Conservation (phyloP, 2,329 filamentous ascomycete species). For the Diaporthe velutina region DNA sequence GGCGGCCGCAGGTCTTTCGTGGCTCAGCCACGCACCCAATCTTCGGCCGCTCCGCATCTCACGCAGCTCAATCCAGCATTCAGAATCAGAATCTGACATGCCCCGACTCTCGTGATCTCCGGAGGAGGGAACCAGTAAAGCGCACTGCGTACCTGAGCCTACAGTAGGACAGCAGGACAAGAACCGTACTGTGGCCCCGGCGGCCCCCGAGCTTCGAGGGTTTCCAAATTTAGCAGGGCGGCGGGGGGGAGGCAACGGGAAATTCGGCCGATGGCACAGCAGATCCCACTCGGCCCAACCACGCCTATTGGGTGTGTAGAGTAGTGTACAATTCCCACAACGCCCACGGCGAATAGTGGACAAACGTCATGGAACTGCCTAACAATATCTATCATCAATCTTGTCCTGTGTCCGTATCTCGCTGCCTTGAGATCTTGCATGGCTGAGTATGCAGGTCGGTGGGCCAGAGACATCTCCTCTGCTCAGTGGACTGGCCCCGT, state of each 20-base stretch:
- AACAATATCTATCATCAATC: background rate
- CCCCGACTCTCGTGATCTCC: slow-evolving; percentile 6
- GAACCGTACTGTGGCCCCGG: slow-evolving; percentile 7
- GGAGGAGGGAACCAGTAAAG: slow-evolving; percentile 14
- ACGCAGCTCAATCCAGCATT: background rate
- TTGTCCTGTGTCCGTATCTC: background rate
- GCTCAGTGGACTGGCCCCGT: background rate
- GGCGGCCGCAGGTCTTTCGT: background rate
- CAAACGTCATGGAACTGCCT: background rate
- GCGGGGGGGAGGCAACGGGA: background rate
- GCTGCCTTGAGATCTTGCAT: slow-evolving; percentile 1
- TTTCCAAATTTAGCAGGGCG: slow-evolving; percentile 28
- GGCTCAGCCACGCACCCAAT: slow-evolving; percentile 10
- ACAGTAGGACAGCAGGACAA: background rate
- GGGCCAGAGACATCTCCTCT: background rate
- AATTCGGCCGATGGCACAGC: slow-evolving; percentile 30
- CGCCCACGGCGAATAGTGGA: background rate
- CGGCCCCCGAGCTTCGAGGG: slow-evolving; percentile 13
- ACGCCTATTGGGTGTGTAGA: too few species aligned
- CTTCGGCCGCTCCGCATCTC: slow-evolving; percentile 27
- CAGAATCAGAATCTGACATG: background rate
- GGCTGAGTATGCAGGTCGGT: slow-evolving; percentile 2
- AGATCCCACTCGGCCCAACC: slow-evolving; percentile 18
- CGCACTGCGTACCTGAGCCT: background rate
- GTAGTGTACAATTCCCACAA: background rate